Base-by-base conservation (phyloP, 2,329 filamentous ascomycete genomes). In the Canariomyces notabilis region DNA sequence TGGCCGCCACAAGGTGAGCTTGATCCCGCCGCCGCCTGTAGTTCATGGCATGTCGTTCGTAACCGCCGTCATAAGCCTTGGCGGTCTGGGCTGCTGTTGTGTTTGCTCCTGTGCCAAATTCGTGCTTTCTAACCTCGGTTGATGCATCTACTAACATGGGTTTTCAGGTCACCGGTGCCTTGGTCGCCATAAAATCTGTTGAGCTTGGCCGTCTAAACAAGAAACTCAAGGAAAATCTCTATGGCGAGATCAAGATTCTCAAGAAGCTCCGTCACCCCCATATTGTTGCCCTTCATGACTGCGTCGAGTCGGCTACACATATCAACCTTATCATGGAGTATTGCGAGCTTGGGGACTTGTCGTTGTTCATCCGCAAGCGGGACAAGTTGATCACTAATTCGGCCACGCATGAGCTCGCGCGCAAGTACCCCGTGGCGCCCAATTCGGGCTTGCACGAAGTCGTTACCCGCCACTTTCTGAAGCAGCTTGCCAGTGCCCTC, bases 321-420 rank as follows among this genome's bases (percentile, higher is more conserved):
- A 96, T 97, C 69, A 93, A 98, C 68, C 79, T 98, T 48, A 84
- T 97, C 53, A 98, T 97, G 91, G 93, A 98, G 70, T 97, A 94
- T 69, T 97, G 93, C 70, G 89, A 95, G 63, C 78, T 98, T 33
- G 91, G 93, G 18, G 93, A 98, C 63, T 71, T 98, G 48, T 95
- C 93, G 9, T 76, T 91, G 44, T 97, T 98, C 67, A 96, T 98
- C 71, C 95, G 93, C 75, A 94, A 93, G 70, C 81, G 91, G 50
- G 83, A 91, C 50, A 87, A 83, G 61, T 79, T 96, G 37, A 77
- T 76, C 36, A 85, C 83, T 41, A 86, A 95, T 63, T 82, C 86
- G 21, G 85, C 87, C 43, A 93, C 91, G 3, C 80, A 82, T 61
- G 89, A 95, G 57, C 91, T 97, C 82, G 89, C 94, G 51, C 79